Conservation (phyloP, 2,329 filamentous ascomycete genomes). For the Cercospora zeina region DNA sequence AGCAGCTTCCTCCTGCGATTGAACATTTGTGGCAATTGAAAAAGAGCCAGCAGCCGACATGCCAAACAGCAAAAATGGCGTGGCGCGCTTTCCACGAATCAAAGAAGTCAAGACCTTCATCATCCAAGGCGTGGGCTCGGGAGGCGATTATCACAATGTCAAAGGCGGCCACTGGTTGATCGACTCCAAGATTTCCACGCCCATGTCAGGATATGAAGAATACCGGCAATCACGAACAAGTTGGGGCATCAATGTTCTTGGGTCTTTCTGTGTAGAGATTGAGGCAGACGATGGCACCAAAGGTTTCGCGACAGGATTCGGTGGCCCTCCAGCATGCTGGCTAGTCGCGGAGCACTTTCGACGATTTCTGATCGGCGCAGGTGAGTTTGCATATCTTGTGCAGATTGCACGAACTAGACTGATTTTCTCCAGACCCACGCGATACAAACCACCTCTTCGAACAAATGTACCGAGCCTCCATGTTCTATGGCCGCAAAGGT, state of each 20-base stretch:
- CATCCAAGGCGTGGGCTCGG: conserved; percentile 63
- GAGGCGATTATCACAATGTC: conserved; percentile 92
- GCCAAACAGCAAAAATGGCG: conserved; percentile 40
- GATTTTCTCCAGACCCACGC: conserved; percentile 65
- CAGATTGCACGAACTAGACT: conserved; percentile 4
- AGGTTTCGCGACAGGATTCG: conserved; percentile 91
- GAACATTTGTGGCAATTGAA: background rate
- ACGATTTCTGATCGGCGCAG: conserved; percentile 80
- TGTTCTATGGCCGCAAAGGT: conserved; percentile 96
- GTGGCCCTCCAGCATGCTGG: conserved; percentile 91
- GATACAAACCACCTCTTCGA: conserved; percentile 92
- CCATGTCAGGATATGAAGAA: conserved; percentile 84
- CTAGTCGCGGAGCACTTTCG: conserved; percentile 91
- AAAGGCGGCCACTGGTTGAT: conserved; percentile 74
- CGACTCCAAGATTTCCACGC: conserved; percentile 87
- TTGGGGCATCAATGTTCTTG: conserved; percentile 94
- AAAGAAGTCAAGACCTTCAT: conserved; percentile 73
- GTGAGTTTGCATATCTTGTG: conserved; percentile 40
- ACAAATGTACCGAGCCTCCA: conserved; percentile 92
- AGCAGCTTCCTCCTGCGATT: background rate
- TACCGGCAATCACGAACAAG: conserved; percentile 85
- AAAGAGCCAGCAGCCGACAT: conserved; percentile 25
- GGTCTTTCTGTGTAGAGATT: conserved; percentile 87
- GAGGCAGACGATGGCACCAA: conserved; percentile 88
- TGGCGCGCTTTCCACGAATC: conserved; percentile 68